Conservation (phyloP, 2,329 filamentous ascomycete species). For the Verticillium longisporum region DNA sequence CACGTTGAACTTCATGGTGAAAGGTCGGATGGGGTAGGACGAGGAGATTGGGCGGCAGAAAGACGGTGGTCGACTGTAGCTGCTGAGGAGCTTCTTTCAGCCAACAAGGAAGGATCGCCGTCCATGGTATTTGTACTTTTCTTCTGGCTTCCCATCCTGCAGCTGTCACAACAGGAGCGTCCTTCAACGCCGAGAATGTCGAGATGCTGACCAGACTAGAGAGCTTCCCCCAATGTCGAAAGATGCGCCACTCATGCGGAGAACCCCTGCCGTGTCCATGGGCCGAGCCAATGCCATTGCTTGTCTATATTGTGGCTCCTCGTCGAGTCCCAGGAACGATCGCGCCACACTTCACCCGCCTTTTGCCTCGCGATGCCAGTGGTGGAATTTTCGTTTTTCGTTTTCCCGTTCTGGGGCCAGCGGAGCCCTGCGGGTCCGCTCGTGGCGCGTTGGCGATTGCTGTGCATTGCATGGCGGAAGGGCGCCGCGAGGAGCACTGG, state of each 20-base stretch:
- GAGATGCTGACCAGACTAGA: neutral
- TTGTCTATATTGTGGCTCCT: neutral
- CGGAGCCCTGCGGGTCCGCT: neutral
- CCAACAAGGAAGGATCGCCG: neutral
- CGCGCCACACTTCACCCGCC: neutral
- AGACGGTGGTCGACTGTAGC: neutral
- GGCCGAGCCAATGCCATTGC: neutral
- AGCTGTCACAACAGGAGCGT: neutral
- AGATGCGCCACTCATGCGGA: neutral
- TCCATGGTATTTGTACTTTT: neutral
- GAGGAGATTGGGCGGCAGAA: neutral
- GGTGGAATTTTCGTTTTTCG: neutral
- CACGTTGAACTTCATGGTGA: conserved; percentile 6
- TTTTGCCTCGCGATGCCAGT: neutral
- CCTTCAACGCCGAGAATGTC: neutral
- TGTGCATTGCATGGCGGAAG: neutral
- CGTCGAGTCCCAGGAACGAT: neutral
- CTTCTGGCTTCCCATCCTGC: neutral
- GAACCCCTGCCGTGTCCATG: neutral
- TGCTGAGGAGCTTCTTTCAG: neutral
- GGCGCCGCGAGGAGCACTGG: neutral
- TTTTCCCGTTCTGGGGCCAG: neutral
- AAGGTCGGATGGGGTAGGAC: neutral
- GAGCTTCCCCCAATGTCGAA: neutral
- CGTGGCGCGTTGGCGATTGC: neutral